Base-by-base conservation (phyloP, 192 early-diverging fungal genomes). In the Backusella luteola region DNA sequence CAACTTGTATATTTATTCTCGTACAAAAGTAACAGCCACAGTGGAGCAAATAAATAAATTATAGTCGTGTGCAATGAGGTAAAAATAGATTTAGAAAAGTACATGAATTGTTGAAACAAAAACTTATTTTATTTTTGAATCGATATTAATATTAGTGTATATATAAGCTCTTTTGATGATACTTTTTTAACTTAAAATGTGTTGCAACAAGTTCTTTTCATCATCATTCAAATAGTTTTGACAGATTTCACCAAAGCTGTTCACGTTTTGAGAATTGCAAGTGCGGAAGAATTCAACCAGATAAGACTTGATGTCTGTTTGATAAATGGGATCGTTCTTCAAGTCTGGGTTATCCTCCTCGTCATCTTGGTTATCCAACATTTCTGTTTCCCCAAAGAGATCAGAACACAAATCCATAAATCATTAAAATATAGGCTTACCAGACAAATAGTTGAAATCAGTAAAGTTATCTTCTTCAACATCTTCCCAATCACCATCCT, bases 401-500 rank as follows among this genome's bases (percentile, higher is more conserved):
- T 56, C 21, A 56, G 53, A 56, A 23, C 83, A 73, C 68, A 49
- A 39, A 11, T 11, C 9, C 38, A 39, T 39, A 39, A 11, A 39
- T 11, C 6, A 11, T 39, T 8, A 68, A 15, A 17, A 29, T n/a
- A 42, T 41, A 73, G 44, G 69, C 32, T 76, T 79, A 87, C 87
- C 83, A 41, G 85, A 80, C 36, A 88, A 76, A 53, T 84, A 74
- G 23, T 77, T 74, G 67, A 81, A 88, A 38, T 88, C 84, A 70
- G 77, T 77, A 67, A 85, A 83, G 9, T 77, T 76, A 21, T 86
- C 86, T 46, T 87, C 86, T 41, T 87, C 88, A 19, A 86, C 85
- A 69, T 92, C 91, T 74, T 92, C 90, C 91, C 91, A 92, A 35
- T 88, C 90, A 35, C 53, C 73, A 69, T 85, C 87, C 78, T 89